Evolutionary conservation across 108 stramenopile genomes (phyloP).

Genomic region (Mayamaea pseudoterrestris): DNA sequence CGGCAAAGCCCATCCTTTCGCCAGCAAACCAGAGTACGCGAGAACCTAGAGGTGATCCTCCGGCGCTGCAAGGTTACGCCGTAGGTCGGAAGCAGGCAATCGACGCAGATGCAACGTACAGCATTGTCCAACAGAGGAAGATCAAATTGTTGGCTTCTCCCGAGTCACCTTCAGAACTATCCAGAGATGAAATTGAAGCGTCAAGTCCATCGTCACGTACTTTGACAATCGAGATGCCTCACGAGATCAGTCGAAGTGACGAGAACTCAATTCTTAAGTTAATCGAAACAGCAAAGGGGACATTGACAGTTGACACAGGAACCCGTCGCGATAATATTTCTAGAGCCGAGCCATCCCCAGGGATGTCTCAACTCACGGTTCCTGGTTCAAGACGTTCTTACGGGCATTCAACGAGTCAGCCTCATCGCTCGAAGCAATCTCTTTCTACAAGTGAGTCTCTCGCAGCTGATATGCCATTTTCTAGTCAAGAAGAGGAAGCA

Average conservation of each 20-base stretch:
- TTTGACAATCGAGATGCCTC: constrained; percentile 1
- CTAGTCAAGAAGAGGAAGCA: too few species aligned
- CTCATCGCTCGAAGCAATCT: too few species aligned
- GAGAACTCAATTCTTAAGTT: neutral
- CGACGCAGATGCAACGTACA: neutral
- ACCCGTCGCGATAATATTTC: neutral
- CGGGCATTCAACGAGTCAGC: neutral
- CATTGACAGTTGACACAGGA: neutral
- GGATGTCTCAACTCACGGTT: neutral
- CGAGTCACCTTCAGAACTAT: neutral
- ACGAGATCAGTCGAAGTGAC: neutral
- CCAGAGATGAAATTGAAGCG: neutral
- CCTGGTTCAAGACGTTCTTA: neutral
- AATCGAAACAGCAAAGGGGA: neutral
- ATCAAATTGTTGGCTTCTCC: neutral
- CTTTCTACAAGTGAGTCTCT: too few species aligned
- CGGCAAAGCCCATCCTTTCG: too few species aligned
- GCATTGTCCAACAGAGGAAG: neutral
- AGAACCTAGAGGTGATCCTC: constrained; percentile 1
- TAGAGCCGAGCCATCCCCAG: neutral
- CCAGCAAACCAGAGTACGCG: too few species aligned
- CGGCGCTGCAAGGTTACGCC: constrained; percentile 2
- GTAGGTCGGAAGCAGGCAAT: neutral
- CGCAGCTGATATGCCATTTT: too few species aligned
- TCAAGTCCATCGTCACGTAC: neutral